Conservation (phyloP, 805 yeast genomes). For the Candida arabinofermentans region DNA sequence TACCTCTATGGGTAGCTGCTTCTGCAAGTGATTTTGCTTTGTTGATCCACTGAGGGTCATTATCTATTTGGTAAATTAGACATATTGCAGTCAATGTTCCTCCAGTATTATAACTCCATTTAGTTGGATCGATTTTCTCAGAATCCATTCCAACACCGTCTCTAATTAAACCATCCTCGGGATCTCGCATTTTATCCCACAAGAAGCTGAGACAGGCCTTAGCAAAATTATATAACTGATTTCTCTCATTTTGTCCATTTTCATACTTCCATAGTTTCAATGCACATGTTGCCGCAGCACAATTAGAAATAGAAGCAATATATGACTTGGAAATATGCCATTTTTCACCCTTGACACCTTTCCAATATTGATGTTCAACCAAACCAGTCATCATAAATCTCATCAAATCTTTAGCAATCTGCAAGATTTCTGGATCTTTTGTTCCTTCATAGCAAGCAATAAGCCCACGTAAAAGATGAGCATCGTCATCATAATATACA, state of each 20-base stretch:
- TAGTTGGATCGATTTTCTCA: constrained; percentile 42
- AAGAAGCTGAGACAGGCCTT: constrained; percentile 57
- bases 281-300: constrained; percentile 67
- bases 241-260: constrained; percentile 33
- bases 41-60: constrained; percentile 45
- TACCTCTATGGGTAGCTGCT: constrained; percentile 55
- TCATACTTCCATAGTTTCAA: constrained; percentile 57
- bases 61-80: constrained; percentile 46
- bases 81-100: constrained; percentile 55
- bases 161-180: constrained; percentile 48
- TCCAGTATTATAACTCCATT: constrained; percentile 69
- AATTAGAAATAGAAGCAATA: constrained; percentile 45
- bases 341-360: constrained; percentile 53
- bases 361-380: constrained; percentile 39
- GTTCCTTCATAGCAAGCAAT: constrained; percentile 68
- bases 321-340: constrained; percentile 65
- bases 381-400: constrained; percentile 64
- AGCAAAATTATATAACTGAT: constrained; percentile 53
- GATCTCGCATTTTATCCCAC: constrained; percentile 47
- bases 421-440: constrained; percentile 47
- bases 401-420: constrained; percentile 53
- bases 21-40: constrained; percentile 47
- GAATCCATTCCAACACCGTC: constrained; percentile 56
- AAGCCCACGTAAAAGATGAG: constrained; percentile 65
- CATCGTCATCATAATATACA: constrained; percentile 71